phyloP scores from a whole-genome alignment of 345 rosid species.

The Kandelia obovata region DNA sequence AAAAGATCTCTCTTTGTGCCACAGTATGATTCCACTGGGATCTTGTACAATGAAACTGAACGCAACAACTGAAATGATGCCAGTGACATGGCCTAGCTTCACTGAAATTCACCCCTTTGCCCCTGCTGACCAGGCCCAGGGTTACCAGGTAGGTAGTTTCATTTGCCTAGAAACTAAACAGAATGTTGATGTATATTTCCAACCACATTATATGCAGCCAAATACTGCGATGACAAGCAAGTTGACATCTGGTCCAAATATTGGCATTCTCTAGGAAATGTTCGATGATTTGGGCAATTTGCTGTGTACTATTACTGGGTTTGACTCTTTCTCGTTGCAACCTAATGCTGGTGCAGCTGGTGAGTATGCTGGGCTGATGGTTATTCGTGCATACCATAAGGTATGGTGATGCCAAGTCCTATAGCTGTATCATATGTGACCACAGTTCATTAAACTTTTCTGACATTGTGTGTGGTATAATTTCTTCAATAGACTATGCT shows the following conservation, averaged over 20 bases:
- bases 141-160: constrained; percentile 66
- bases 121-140: constrained; percentile 73
- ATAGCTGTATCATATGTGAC: neutral
- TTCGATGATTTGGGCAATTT: constrained; percentile 76
- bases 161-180: neutral
- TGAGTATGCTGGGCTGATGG: constrained; percentile 99
- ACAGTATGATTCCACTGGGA: constrained; percentile 98
- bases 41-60: constrained; percentile 98
- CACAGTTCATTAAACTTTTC: neutral
- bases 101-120: constrained; percentile 92
- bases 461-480: neutral
- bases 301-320: constrained; percentile 86
- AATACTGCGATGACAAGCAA: constrained; percentile 7
- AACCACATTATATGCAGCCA: neutral
- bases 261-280: constrained; percentile 73
- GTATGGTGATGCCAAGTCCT: constrained; percentile 33
- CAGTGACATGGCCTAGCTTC: constrained; percentile 89
- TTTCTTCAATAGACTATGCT: neutral
- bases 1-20: constrained; percentile 95
- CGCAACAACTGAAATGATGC: constrained; percentile 98
- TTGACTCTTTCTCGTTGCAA: constrained; percentile 97
- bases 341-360: constrained; percentile 99
- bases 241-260: constrained; percentile 4
- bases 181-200: neutral
- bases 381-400: constrained; percentile 92